A percentile compares a stretch with the other conserved stretches of the same genome.
Evolutionary conservation across 176 grass and related monocot genomes (phyloP).

Genomic region (Dendrocalamus sinicus): DNA sequence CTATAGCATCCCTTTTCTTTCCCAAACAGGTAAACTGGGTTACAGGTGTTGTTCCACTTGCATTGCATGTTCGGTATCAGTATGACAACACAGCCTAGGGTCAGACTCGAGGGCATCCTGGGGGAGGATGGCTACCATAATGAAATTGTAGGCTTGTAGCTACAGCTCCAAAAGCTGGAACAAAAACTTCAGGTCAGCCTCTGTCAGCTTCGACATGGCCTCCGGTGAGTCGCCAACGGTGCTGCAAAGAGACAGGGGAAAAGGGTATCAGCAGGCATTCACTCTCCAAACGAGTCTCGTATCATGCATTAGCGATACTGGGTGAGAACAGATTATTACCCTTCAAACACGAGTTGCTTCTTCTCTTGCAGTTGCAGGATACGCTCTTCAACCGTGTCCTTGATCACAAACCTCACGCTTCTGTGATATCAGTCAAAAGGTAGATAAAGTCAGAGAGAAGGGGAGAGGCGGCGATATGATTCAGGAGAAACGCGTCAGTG

Average conservation of each 20-base stretch:
- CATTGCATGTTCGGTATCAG: neutral
- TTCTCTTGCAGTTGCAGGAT: constrained; percentile 90
- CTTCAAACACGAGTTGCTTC: constrained; percentile 90
- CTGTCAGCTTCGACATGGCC: constrained; percentile 82
- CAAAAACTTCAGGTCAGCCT: constrained; percentile 75
- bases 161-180: constrained; percentile 45
- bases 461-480: neutral
- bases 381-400: constrained; percentile 76
- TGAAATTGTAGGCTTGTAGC: neutral
- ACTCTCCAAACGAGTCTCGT: neutral
- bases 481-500: neutral
- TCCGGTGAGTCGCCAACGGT: constrained; percentile 72
- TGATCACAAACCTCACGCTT: constrained; percentile 83
- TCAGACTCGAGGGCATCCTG: neutral
- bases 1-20: neutral
- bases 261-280: constrained; percentile 9
- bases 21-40: neutral
- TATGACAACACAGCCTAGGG: neutral
- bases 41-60: neutral
- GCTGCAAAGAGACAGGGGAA: constrained; percentile 29
- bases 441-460: neutral
- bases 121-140: no score
- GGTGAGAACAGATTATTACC: constrained; percentile 49
- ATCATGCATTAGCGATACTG: neutral
- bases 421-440: constrained; percentile 40